Conservation (phyloP, 2,329 filamentous ascomycete genomes). For the Cordyceps farinosa region DNA sequence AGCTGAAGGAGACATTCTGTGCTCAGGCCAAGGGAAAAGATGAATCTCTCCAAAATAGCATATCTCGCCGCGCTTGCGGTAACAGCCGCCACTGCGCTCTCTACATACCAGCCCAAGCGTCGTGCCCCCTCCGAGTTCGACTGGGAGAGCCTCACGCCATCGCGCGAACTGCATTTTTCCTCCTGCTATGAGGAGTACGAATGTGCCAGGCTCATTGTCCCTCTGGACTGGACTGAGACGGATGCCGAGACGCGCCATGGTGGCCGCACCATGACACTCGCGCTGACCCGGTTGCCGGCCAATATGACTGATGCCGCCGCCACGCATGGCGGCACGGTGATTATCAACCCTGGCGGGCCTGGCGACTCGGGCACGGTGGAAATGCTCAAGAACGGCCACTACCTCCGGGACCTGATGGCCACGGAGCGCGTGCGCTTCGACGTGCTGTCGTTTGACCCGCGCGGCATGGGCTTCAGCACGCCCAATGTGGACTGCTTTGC, state of each 20-base stretch:
- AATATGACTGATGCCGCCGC: slow-evolving; percentile 28
- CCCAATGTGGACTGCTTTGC: slow-evolving; percentile 34
- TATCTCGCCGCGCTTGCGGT: too few relatives aligned
- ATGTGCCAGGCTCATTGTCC: slow-evolving; percentile 37
- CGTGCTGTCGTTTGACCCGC: slow-evolving; percentile 37
- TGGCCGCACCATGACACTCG: slow-evolving; percentile 29
- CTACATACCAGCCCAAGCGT: background rate
- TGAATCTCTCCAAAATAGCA: too few relatives aligned
- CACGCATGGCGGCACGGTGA: slow-evolving; percentile 34
- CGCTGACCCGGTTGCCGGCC: slow-evolving; percentile 27
- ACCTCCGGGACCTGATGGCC: slow-evolving; percentile 22
- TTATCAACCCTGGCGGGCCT: slow-evolving; percentile 39
- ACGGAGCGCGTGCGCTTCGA: slow-evolving; percentile 26
- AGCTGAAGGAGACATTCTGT: too few relatives aligned
- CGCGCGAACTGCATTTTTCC: slow-evolving; percentile 7
- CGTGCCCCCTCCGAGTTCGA: slow-evolving; percentile 23
- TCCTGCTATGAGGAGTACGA: slow-evolving; percentile 32
- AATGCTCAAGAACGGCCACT: slow-evolving; percentile 23
- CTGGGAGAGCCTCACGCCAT: slow-evolving; percentile 30
- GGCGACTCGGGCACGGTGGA: slow-evolving; percentile 33
- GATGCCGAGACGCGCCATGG: slow-evolving; percentile 14
- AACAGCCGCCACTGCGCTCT: too few relatives aligned
- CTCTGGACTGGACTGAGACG: slow-evolving; percentile 34
- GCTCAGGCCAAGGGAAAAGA: too few relatives aligned
- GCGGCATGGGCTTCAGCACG: slow-evolving; percentile 32